phyloP scores from a whole-genome alignment of 2,329 filamentous ascomycete genomes.

The Xylaria hypoxylon region DNA sequence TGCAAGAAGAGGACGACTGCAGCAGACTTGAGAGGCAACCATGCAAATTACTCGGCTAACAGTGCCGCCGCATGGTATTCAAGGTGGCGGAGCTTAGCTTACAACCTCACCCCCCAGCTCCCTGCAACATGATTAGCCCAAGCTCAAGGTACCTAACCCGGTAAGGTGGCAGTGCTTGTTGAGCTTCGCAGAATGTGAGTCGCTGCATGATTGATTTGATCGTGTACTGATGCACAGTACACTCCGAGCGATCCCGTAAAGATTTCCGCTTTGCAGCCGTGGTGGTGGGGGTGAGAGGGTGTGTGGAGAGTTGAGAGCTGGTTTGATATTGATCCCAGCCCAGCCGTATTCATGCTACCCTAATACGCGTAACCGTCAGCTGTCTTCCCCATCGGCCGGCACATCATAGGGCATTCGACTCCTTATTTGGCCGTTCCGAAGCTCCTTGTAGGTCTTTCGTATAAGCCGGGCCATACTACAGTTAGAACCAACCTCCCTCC shows the following conservation, averaged over 20 bases:
- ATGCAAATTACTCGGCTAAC: neutral
- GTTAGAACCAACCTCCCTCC: neutral
- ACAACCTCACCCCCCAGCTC: neutral
- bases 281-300: neutral
- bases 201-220: neutral
- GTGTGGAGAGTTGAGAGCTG: too few species aligned
- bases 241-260: neutral
- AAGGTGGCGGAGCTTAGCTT: slow-evolving; percentile 30
- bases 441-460: neutral
- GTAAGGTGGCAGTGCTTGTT: slow-evolving; percentile 9
- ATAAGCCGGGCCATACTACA: too few species aligned
- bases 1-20: neutral
- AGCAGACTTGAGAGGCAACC: neutral
- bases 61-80: slow-evolving; percentile 9
- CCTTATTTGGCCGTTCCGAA: neutral
- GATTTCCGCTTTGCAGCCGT: neutral
- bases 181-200: neutral
- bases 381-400: neutral
- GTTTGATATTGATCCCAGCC: too few species aligned
- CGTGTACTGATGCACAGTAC: too few species aligned
- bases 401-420: neutral
- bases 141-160: neutral
- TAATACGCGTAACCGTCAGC: too few species aligned
- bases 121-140: slow-evolving; percentile 2
- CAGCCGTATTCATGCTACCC: too few species aligned